phyloP scores from a whole-genome alignment of 2,329 filamentous ascomycete species.

The Chrysosporium keratinophilum region DNA sequence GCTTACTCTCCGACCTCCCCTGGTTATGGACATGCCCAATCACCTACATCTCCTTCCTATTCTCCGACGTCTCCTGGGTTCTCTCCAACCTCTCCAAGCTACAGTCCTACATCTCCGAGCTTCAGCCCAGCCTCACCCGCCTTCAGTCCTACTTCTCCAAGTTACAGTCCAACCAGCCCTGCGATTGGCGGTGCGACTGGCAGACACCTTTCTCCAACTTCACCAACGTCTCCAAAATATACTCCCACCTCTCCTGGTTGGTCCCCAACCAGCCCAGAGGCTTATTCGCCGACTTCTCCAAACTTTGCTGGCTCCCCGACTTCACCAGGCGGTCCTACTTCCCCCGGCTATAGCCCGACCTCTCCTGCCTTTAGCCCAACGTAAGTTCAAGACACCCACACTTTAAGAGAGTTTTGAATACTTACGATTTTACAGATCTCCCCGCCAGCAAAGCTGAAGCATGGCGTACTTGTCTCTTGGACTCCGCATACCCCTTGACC shows the following conservation, averaged over 20 bases:
- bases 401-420: background rate
- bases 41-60: constrained; percentile 48
- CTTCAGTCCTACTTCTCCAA: constrained; percentile 49
- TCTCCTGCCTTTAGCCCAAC: constrained; percentile 36
- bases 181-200: constrained; percentile 33
- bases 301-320: constrained; percentile 39
- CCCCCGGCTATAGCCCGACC: constrained; percentile 37
- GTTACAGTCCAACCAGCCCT: constrained; percentile 48
- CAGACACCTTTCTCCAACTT: constrained; percentile 36
- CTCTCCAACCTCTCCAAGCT: constrained; percentile 51
- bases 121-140: constrained; percentile 44
- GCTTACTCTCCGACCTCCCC: constrained; percentile 43
- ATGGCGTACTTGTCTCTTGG: background rate
- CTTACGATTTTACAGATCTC: constrained; percentile 25
- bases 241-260: constrained; percentile 47
- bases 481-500: constrained; percentile 6
- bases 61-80: constrained; percentile 47
- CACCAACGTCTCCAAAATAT: constrained; percentile 45
- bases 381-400: constrained; percentile 23
- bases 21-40: constrained; percentile 52
- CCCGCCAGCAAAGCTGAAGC: constrained; percentile 29
- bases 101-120: constrained; percentile 50
- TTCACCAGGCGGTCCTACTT: constrained; percentile 33
- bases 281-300: constrained; percentile 42
- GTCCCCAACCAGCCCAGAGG: constrained; percentile 39